Percentiles rank a stretch among this genome's conserved stretches.
Evolutionary conservation across 768 basidiomycete species (phyloP).

Genomic region (Lentinula boryana): DNA sequence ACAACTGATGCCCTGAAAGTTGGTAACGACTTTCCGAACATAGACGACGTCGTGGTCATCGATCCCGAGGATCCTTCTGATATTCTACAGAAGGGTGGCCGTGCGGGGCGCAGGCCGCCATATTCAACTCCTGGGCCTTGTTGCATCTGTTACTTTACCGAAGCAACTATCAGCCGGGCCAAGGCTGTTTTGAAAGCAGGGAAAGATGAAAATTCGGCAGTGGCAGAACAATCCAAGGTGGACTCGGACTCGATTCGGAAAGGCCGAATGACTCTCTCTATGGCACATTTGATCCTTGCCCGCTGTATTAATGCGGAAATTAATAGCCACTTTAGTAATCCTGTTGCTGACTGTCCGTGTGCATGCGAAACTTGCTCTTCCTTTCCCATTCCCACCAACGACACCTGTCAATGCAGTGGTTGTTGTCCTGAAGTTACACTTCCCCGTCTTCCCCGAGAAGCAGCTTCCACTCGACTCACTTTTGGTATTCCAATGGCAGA

Average conservation of each 20-base stretch:
- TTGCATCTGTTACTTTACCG: not conserved
- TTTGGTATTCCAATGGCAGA: not conserved
- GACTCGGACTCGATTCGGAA: too few species aligned
- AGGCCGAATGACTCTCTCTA: not conserved
- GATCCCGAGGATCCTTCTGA: constrained; percentile 7
- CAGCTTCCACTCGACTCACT: not conserved
- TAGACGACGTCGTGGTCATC: constrained; percentile 7
- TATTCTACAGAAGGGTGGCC: constrained; percentile 6
- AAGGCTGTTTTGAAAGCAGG: not conserved
- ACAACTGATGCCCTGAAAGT: constrained; percentile 8
- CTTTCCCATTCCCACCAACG: not conserved
- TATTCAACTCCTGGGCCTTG: not conserved
- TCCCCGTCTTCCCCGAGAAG: not conserved
- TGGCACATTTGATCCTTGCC: not conserved
- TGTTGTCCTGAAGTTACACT: not conserved
- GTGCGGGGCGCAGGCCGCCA: not conserved
- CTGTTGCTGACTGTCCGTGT: not conserved
- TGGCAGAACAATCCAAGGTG: too few species aligned
- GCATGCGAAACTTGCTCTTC: not conserved
- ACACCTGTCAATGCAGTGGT: not conserved
- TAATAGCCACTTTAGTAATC: not conserved
- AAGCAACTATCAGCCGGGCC: not conserved
- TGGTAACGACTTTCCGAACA: constrained; percentile 9
- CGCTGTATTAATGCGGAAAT: not conserved
- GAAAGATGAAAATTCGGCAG: not conserved